Percentiles rank a stretch among this genome's conserved stretches.
Conservation (phyloP, 805 yeast genomes). For the Wickerhamiella musiphila region DNA sequence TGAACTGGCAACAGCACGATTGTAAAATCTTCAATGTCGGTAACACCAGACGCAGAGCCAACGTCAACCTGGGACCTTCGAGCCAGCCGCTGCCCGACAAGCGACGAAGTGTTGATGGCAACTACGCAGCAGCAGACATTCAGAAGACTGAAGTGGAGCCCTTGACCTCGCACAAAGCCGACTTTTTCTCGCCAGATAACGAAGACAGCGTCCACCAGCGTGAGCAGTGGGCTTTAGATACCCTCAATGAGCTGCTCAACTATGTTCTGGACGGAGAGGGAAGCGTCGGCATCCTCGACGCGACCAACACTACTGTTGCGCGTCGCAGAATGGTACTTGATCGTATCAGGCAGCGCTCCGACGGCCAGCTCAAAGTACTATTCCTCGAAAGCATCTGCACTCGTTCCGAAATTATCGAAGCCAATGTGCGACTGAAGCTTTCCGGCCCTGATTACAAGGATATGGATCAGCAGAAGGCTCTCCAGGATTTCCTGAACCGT, state of each 20-base stretch:
- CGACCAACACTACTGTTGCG: constrained; percentile 68
- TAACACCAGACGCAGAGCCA: constrained; percentile 68
- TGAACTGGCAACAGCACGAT: constrained; percentile 88
- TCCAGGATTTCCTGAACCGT: constrained; percentile 68
- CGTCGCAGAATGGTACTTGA: constrained; percentile 48
- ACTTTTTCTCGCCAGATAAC: constrained; percentile 73
- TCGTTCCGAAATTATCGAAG: constrained; percentile 59
- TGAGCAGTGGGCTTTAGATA: constrained; percentile 94
- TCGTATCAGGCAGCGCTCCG: constrained; percentile 23
- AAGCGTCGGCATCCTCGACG: constrained; percentile 85
- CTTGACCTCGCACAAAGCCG: constrained; percentile 53
- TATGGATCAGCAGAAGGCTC: constrained; percentile 67
- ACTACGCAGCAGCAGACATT: neutral
- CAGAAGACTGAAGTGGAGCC: constrained; percentile 12
- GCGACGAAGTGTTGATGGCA: constrained; percentile 1
- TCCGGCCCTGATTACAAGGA: constrained; percentile 84
- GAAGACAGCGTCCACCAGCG: constrained; percentile 43
- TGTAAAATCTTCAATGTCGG: constrained; percentile 90
- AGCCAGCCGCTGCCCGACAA: constrained; percentile 39
- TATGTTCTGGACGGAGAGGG: constrained; percentile 70
- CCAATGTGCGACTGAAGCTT: constrained; percentile 67
- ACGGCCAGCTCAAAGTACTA: constrained; percentile 45
- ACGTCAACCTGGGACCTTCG: constrained; percentile 48
- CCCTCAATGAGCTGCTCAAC: constrained; percentile 66
- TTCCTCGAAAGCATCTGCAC: constrained; percentile 80